These are phyloP conservation scores for Rhizophlyctis rosea DNA, from an alignment of 192 early-diverging fungal species.

Conservation along the genomic window DNA sequence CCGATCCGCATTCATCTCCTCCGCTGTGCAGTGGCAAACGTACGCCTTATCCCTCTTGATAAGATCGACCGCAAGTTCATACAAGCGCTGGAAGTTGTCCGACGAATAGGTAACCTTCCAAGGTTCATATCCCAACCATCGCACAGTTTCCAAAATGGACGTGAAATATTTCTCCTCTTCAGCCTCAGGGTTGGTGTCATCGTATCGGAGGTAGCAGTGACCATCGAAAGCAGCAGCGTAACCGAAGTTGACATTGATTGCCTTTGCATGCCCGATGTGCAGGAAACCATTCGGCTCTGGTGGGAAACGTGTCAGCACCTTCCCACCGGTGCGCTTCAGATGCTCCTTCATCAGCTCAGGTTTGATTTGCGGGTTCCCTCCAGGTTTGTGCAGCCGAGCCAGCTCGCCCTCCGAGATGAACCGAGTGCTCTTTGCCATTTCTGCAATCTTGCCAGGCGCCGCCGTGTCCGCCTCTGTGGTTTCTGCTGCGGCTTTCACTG, in stretches of 20 bases:
- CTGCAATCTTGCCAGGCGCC: conserved; percentile 38
- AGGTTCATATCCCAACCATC: conserved; percentile 96
- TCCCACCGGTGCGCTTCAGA: conserved; percentile 82
- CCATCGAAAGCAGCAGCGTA: conserved; percentile 90
- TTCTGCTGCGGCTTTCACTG: conserved; percentile 26
- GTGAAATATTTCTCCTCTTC: conserved; percentile 96
- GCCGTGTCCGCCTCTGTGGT: conserved; percentile 22
- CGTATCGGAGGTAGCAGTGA: conserved; percentile 85
- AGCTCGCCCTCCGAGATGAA: conserved; percentile 91
- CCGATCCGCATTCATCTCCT: conserved; percentile 87
- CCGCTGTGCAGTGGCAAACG: conserved; percentile 92
- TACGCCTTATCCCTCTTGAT: conserved; percentile 88
- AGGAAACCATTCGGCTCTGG: conserved; percentile 99
- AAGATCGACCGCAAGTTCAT: conserved; percentile 90
- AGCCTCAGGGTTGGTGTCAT: conserved; percentile 87
- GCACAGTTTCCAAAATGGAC: conserved; percentile 89
- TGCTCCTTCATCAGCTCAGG: conserved; percentile 87
- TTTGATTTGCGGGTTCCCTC: conserved; percentile 95
- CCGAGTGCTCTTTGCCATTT: conserved; percentile 50
- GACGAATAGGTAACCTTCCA: conserved; percentile 92
- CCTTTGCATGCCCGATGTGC: conserved; percentile 99
- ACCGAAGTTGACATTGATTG: conserved; percentile 99
- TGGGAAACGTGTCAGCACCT: conserved; percentile 96
- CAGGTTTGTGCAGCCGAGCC: conserved; percentile 86
- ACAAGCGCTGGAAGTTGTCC: conserved; percentile 95